Conservation (phyloP, 345 rosid species). For the Gossypium longicalyx region DNA sequence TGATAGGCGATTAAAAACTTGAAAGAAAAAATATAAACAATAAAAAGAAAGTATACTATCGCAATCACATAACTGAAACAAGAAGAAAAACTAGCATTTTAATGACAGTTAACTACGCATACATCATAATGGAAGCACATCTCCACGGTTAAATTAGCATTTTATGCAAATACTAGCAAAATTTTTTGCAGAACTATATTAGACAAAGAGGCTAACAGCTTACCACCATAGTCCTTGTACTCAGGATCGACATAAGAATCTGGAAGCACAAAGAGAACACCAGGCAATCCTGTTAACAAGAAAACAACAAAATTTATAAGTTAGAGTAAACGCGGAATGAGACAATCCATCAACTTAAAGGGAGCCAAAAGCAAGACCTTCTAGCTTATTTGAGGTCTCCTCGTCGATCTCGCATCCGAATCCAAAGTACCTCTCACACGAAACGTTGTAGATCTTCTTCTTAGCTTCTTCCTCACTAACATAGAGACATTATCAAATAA, state of each 20-base stretch:
- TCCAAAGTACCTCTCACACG: slow-evolving; percentile 93
- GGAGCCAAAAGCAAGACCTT: slow-evolving; percentile 41
- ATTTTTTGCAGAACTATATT: neutral
- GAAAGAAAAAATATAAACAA: neutral
- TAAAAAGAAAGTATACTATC: neutral
- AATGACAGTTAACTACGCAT: neutral
- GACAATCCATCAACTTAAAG: neutral
- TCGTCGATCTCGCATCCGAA: slow-evolving; percentile 95
- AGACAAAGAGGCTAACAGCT: slow-evolving; percentile 2
- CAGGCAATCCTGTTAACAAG: slow-evolving; percentile 58
- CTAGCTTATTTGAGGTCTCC: slow-evolving; percentile 89
- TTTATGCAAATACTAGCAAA: neutral
- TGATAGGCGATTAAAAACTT: neutral
- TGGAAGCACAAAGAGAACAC: slow-evolving; percentile 86
- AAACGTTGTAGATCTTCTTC: slow-evolving; percentile 84
- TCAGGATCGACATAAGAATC: slow-evolving; percentile 94
- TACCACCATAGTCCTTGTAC: slow-evolving; percentile 92
- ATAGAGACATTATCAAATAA: slow-evolving; percentile 6
- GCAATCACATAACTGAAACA: neutral
- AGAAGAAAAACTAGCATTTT: neutral
- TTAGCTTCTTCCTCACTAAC: slow-evolving; percentile 88
- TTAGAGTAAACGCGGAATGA: neutral
- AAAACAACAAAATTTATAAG: neutral
- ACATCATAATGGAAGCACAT: neutral
- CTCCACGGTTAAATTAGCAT: neutral